Evolutionary conservation across 257 asterid species (phyloP).

Genomic region (Solanum medicagineum): DNA sequence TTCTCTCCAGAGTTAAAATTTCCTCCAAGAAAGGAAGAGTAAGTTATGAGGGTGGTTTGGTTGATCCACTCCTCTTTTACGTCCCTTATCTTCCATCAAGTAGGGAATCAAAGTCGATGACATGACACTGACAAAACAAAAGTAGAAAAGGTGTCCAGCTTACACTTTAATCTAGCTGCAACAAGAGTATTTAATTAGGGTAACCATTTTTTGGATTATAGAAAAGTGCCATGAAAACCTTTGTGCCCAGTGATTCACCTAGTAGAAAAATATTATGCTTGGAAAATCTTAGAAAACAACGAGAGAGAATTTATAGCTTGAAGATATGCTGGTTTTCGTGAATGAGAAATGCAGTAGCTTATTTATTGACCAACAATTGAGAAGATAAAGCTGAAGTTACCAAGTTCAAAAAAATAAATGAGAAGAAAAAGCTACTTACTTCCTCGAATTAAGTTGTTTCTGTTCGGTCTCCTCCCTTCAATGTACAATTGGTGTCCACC

Average conservation of each 20-base stretch:
- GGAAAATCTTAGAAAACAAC: background rate
- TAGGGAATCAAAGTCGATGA: background rate
- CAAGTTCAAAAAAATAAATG: background rate
- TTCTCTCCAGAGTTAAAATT: background rate
- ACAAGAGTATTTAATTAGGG: background rate
- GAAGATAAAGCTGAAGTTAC: conserved; percentile 10
- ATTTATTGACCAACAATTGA: background rate
- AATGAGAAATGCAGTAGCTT: background rate
- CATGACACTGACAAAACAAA: background rate
- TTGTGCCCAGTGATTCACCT: background rate
- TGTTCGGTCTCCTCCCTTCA: conserved; percentile 92
- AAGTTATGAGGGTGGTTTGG: background rate
- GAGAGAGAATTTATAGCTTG: background rate
- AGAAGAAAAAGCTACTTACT: conserved; percentile 34
- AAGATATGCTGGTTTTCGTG: background rate
- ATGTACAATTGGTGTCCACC: conserved; percentile 69
- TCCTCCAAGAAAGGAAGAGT: background rate
- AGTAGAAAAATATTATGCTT: background rate
- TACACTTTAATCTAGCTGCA: background rate
- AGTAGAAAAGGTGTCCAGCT: background rate
- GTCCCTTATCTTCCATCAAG: background rate
- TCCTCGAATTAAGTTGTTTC: conserved; percentile 59
- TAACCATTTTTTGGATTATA: background rate
- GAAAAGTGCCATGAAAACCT: background rate
- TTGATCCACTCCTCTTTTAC: background rate